Percentiles rank a stretch among this genome's conserved stretches.
These are phyloP conservation scores for Herpetomonas muscarum DNA, from an alignment of 208 protist species.

Conservation along the genomic window DNA sequence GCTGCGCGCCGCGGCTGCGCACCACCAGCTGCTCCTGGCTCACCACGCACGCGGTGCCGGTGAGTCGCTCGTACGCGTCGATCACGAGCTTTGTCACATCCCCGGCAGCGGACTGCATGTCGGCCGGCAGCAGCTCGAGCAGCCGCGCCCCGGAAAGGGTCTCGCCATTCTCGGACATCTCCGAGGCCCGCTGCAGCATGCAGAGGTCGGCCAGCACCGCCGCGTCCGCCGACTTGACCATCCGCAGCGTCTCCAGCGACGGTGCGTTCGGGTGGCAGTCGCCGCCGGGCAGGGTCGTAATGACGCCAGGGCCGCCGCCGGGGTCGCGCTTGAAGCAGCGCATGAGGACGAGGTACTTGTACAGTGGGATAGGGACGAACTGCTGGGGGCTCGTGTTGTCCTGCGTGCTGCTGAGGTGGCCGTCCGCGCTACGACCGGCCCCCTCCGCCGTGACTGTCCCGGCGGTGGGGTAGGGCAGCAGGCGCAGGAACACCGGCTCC, in stretches of 20 bases:
- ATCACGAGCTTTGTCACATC: slow-evolving; percentile 43
- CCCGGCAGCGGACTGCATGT: slow-evolving; percentile 13
- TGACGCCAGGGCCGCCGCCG: too few relatives aligned
- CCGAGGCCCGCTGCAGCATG: not conserved
- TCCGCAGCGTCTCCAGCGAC: slow-evolving; percentile 32
- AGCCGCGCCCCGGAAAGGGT: slow-evolving; percentile 1
- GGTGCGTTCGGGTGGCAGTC: slow-evolving; percentile 10
- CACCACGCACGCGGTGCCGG: slow-evolving; percentile 37
- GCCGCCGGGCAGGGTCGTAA: too few relatives aligned
- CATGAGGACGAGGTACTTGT: slow-evolving; percentile 63
- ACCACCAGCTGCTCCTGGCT: slow-evolving; percentile 48
- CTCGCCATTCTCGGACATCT: not conserved
- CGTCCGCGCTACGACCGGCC: too few relatives aligned
- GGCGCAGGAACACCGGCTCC: too few relatives aligned
- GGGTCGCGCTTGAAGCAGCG: slow-evolving; percentile 27
- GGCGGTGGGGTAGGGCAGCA: too few relatives aligned
- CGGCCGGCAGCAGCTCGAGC: slow-evolving; percentile 13
- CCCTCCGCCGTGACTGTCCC: too few relatives aligned
- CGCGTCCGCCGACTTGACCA: slow-evolving; percentile 35
- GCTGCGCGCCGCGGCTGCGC: slow-evolving; percentile 36
- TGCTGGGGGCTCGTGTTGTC: too few relatives aligned
- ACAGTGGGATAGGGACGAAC: slow-evolving; percentile 32
- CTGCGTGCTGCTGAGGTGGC: not conserved
- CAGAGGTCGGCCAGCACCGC: slow-evolving; percentile 19
- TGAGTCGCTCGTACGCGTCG: slow-evolving; percentile 63